Base-by-base conservation (phyloP, 345 rosid genomes). In the Brassica nigra region DNA sequence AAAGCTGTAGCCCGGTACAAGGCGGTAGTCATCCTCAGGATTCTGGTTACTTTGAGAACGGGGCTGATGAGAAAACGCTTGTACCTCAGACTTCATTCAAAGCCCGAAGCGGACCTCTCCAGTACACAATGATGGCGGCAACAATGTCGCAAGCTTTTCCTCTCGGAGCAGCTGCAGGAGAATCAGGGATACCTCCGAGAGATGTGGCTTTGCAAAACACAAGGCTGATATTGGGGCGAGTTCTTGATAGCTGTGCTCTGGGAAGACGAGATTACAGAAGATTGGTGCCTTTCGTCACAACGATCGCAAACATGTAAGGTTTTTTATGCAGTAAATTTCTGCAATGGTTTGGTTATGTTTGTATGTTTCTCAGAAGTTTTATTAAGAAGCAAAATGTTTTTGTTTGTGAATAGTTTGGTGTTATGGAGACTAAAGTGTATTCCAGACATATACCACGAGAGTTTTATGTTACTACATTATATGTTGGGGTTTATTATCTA, bases 81-180 rank as follows among this genome's bases (percentile, higher is more conserved):
- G 90, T 87, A 39, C 87, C 98, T 70, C 98, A 91, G 82, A 83
- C 95, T 72, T 95, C 98, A 4, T 93, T 95, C 64, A 95, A 93
- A 85, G 92, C 95, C 67, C 89, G 97, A 27, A 93, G 97, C 47
- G 99, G 99, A 3, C 94, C 96, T 23, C 83, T 95, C 55, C 99
- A 90, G 78, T 90, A 85, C 75, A 85, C 91, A 0, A 30, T 83
- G 78, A 96, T 88, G 44, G 71, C 82, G 29, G 84, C 86, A 49
- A 81, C 87, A 28, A 74, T 85, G 68, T 70, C 86, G 47, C 76
- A 87, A 61, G 78, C 86, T 16, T 72, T 78, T 57, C 84, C 77
- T 4, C 90, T 83, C 34, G 81, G 85, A 15, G 78, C 70, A 20
- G 80, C 77, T 42, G 80, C 74, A 34, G 75, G 76, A 30, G 99